phyloP scores from a whole-genome alignment of 768 basidiomycete genomes.

The Suillus occidentalis region DNA sequence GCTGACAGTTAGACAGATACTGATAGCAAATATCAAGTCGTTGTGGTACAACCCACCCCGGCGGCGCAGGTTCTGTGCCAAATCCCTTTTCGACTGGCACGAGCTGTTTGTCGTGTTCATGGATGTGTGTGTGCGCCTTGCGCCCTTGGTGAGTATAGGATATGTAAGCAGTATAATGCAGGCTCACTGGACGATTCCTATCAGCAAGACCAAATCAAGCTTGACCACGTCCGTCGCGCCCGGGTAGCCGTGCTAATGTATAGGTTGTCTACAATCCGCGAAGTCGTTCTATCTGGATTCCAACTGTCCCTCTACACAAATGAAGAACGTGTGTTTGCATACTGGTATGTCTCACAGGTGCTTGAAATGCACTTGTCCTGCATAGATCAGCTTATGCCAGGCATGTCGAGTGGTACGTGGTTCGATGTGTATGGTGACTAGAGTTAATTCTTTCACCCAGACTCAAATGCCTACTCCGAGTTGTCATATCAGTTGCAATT shows the following conservation, averaged over 20 bases:
- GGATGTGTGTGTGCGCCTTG: constrained; percentile 20
- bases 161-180: not conserved
- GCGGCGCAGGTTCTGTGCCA: constrained; percentile 63
- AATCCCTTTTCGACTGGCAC: constrained; percentile 67
- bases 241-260: constrained; percentile 53
- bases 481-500: constrained; percentile 50
- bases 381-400: constrained; percentile 47
- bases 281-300: constrained; percentile 73
- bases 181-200: not conserved
- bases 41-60: constrained; percentile 71
- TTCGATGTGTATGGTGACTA: constrained; percentile 8
- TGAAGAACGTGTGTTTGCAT: constrained; percentile 71
- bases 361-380: constrained; percentile 55
- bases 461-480: constrained; percentile 39
- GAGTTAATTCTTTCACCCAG: constrained; percentile 9
- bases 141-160: constrained; percentile 17
- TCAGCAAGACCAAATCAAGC: constrained; percentile 18
- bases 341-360: constrained; percentile 68
- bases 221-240: constrained; percentile 40
- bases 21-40: constrained; percentile 57
- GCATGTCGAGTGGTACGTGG: constrained; percentile 41
- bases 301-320: constrained; percentile 71
- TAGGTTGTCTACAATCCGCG: constrained; percentile 59
- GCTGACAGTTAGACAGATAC: constrained; percentile 40
- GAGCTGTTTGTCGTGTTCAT: constrained; percentile 50